A percentile compares a stretch with the other conserved stretches of the same genome.
These are phyloP conservation scores for Exophiala aquamarina DNA, from an alignment of 2,329 filamentous ascomycete genomes.

Conservation along the genomic window DNA sequence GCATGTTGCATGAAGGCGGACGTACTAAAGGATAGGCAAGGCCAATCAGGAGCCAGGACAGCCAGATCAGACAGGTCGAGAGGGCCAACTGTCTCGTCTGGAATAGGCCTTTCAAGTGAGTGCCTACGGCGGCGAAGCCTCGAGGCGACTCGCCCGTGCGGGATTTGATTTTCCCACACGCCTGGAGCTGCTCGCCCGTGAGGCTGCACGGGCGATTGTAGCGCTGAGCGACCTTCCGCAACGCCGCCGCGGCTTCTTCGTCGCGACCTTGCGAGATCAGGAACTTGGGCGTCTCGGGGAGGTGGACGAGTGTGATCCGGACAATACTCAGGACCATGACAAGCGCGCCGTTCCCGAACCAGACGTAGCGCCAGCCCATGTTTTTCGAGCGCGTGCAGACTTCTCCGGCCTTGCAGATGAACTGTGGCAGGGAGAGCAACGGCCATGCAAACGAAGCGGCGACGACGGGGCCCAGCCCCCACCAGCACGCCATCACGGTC, in stretches of 20 bases:
- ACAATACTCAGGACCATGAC: constrained; percentile 55
- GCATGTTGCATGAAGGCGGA: too few species aligned
- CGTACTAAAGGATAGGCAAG: constrained; percentile 73
- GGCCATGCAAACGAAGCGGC: constrained; percentile 55
- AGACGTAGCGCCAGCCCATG: constrained; percentile 59
- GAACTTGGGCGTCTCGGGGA: constrained; percentile 59
- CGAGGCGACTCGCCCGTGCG: constrained; percentile 32
- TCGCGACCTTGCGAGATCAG: constrained; percentile 55
- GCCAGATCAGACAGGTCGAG: constrained; percentile 65
- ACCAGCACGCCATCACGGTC: constrained; percentile 36
- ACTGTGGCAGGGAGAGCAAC: constrained; percentile 51
- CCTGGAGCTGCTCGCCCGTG: constrained; percentile 49
- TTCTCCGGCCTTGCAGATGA: constrained; percentile 36
- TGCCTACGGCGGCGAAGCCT: constrained; percentile 37
- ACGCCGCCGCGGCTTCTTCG: constrained; percentile 49
- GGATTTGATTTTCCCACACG: constrained; percentile 40
- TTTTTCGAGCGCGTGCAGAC: constrained; percentile 53
- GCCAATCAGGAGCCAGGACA: constrained; percentile 69
- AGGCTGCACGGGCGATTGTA: constrained; percentile 54
- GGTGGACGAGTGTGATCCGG: constrained; percentile 54
- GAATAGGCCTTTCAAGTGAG: constrained; percentile 66
- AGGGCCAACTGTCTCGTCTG: constrained; percentile 58
- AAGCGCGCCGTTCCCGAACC: constrained; percentile 53
- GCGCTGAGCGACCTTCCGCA: constrained; percentile 51
- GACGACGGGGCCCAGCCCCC: constrained; percentile 27